Evolutionary conservation across 371 early-diverging fungal genomes (phyloP).

Genomic region (Rhizomucor miehei): DNA sequence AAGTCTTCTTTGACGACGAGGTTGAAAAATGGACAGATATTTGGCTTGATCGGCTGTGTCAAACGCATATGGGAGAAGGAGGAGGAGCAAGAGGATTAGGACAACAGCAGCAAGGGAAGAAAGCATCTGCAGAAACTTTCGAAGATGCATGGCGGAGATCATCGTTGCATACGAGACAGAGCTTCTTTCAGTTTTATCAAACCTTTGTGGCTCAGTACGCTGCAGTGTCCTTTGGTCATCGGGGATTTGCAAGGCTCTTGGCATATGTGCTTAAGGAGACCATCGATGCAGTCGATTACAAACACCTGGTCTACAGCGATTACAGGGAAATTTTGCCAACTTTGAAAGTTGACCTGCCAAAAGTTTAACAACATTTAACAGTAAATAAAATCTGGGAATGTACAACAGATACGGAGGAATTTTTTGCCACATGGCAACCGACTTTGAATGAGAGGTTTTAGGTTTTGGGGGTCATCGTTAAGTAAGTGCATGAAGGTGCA

Average conservation of each 20-base stretch:
- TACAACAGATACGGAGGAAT: too few relatives aligned
- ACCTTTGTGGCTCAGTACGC: conserved; percentile 58
- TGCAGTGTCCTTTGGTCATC: conserved; percentile 41
- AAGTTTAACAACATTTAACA: background rate
- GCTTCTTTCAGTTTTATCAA: conserved; percentile 58
- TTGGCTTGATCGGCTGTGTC: conserved; percentile 36
- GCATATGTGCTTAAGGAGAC: conserved; percentile 46
- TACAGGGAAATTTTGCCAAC: conserved; percentile 30
- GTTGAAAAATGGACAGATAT: conserved; percentile 33
- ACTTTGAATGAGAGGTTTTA: too few relatives aligned
- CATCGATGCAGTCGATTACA: conserved; percentile 42
- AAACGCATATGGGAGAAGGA: conserved; percentile 10
- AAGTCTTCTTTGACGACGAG: conserved; percentile 48
- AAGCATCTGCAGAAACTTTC: conserved; percentile 18
- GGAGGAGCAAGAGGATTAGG: too few relatives aligned
- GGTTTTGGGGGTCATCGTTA: too few relatives aligned
- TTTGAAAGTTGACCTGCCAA: conserved; percentile 18
- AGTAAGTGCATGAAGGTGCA: too few relatives aligned
- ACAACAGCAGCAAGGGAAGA: too few relatives aligned
- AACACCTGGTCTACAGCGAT: conserved; percentile 40
- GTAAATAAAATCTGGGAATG: too few relatives aligned
- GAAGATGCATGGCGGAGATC: conserved; percentile 45
- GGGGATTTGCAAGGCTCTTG: conserved; percentile 38
- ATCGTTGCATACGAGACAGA: conserved; percentile 35
- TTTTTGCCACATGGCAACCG: too few relatives aligned